Percentiles rank a stretch among this genome's conserved stretches.
Conservation (phyloP, 805 yeast genomes). For the Barnettozyma salicaria region DNA sequence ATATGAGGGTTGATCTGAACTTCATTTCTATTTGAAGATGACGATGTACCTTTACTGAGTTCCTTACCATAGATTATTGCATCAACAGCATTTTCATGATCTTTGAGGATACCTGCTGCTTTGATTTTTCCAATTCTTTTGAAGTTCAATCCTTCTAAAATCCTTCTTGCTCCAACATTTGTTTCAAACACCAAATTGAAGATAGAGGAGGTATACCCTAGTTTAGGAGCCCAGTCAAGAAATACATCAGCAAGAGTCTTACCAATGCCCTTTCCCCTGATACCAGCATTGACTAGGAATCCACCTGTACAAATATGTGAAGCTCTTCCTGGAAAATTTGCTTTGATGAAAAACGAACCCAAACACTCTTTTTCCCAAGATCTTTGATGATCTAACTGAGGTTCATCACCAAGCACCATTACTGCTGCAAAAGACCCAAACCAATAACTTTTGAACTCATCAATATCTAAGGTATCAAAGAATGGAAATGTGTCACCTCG, state of each 20-base stretch:
- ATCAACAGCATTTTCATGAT: conserved; percentile 80
- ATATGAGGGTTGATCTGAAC: conserved; percentile 9
- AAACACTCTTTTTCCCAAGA: conserved; percentile 93
- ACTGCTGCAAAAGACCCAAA: conserved; percentile 79
- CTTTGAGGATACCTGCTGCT: conserved; percentile 85
- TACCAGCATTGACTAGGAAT: conserved; percentile 87
- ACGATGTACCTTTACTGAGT: conserved; percentile 51
- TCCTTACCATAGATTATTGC: conserved; percentile 82
- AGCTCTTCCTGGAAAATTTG: conserved; percentile 89
- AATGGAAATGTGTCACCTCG: conserved; percentile 85
- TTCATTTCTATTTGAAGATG: not conserved
- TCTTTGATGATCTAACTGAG: conserved; percentile 41
- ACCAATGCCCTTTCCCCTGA: conserved; percentile 89
- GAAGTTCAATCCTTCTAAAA: conserved; percentile 73
- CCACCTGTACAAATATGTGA: conserved; percentile 90
- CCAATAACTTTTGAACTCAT: conserved; percentile 82
- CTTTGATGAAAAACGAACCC: conserved; percentile 79
- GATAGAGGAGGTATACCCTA: conserved; percentile 80
- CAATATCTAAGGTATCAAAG: conserved; percentile 70
- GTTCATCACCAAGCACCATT: conserved; percentile 72
- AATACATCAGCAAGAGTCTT: conserved; percentile 76
- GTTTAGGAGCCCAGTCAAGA: conserved; percentile 82
- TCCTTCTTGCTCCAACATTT: conserved; percentile 73
- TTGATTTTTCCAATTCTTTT: conserved; percentile 72
- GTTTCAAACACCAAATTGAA: conserved; percentile 87